Evolutionary conservation across 2,329 filamentous ascomycete genomes (phyloP).

Genomic region (Emergomyces pasteurianus): DNA sequence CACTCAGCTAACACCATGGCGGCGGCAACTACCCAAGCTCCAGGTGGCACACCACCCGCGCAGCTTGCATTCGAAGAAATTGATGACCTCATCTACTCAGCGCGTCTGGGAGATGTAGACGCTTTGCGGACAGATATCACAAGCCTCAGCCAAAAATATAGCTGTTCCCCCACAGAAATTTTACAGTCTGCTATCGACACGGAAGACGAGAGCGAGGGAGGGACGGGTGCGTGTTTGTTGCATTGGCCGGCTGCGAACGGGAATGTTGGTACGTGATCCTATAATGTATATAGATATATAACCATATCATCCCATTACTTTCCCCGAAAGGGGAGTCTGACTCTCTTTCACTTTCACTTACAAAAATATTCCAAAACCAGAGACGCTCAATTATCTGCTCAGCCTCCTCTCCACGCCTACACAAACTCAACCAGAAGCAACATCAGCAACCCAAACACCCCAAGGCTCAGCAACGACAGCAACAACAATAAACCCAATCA

Average conservation of each 20-base stretch:
- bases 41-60: slow-evolving; percentile 6
- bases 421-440: not conserved
- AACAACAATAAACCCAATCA: slow-evolving; percentile 17
- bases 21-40: not conserved
- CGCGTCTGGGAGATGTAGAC: slow-evolving; percentile 62
- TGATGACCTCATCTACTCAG: slow-evolving; percentile 82
- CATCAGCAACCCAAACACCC: slow-evolving; percentile 4
- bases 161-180: slow-evolving; percentile 48
- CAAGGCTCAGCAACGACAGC: not conserved
- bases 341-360: not conserved
- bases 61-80: slow-evolving; percentile 63
- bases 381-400: slow-evolving; percentile 39
- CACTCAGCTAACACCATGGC: not conserved
- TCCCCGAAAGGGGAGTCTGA: not conserved
- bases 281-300: not conserved
- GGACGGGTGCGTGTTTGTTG: slow-evolving; percentile 41
- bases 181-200: slow-evolving; percentile 60
- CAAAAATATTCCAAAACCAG: slow-evolving; percentile 16
- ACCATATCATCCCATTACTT: slow-evolving; percentile 9
- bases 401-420: slow-evolving; percentile 24
- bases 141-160: slow-evolving; percentile 50
- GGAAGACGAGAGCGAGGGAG: slow-evolving; percentile 59
- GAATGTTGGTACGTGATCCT: slow-evolving; percentile 52
- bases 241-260: slow-evolving; percentile 94
- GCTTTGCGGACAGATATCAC: slow-evolving; percentile 53